A percentile compares a stretch with the other conserved stretches of the same genome.
phyloP scores from a whole-genome alignment of 164 flowering plant species.

The Chloranthus sessilifolius region DNA sequence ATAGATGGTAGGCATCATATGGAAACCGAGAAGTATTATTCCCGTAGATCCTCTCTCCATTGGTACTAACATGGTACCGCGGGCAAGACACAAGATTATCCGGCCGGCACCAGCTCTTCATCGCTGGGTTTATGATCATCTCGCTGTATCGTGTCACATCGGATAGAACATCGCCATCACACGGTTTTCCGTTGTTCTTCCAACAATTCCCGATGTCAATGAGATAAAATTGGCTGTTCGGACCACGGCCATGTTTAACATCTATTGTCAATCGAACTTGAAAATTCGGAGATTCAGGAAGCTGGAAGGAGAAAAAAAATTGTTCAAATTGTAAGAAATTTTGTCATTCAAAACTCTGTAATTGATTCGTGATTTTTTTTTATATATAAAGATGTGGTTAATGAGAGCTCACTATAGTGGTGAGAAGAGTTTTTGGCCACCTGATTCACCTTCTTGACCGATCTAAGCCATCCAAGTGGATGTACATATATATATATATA shows the following conservation, averaged over 20 bases:
- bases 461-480: too few relatives aligned
- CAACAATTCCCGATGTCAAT: constrained; percentile 59
- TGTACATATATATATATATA: too few relatives aligned
- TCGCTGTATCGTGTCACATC: constrained; percentile 61
- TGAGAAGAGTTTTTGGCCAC: too few relatives aligned
- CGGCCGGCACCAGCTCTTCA: constrained; percentile 37
- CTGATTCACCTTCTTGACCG: too few relatives aligned
- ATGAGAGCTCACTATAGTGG: too few relatives aligned
- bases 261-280: constrained; percentile 40
- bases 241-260: constrained; percentile 44
- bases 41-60: constrained; percentile 28
- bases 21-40: constrained; percentile 37
- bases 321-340: too few relatives aligned
- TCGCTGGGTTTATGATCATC: constrained; percentile 52
- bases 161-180: constrained; percentile 46
- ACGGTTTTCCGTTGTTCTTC: constrained; percentile 50
- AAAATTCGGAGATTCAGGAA: constrained; percentile 51
- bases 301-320: constrained; percentile 24
- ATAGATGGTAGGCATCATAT: constrained; percentile 48
- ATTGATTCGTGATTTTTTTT: too few relatives aligned
- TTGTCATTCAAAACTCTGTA: too few relatives aligned
- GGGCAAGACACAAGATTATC: constrained; percentile 34
- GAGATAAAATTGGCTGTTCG: constrained; percentile 54
- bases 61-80: constrained; percentile 32
- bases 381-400: too few relatives aligned